phyloP scores from a whole-genome alignment of 2,329 filamentous ascomycete genomes.

The Pseudopithomyces maydicus region DNA sequence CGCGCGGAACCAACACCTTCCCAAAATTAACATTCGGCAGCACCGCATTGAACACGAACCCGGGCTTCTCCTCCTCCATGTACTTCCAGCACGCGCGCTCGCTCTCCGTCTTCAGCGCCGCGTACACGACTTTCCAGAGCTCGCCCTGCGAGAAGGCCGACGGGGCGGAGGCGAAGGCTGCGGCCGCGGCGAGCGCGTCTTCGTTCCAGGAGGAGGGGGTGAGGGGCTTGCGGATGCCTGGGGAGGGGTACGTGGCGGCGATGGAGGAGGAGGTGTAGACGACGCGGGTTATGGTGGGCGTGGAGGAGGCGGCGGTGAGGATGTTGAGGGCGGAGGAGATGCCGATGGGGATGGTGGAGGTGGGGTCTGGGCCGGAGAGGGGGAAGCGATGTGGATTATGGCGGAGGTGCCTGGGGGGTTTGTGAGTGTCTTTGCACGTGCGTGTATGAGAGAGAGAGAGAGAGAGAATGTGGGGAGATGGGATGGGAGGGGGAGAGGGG shows the following conservation, averaged over 20 bases:
- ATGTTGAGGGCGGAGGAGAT: constrained; percentile 45
- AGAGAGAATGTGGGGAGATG: too few relatives aligned
- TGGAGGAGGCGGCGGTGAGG: constrained; percentile 48
- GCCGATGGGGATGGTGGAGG: constrained; percentile 50
- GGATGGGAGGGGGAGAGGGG: not conserved
- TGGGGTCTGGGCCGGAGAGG: constrained; percentile 44
- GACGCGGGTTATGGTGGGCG: constrained; percentile 49
- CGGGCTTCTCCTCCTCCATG: constrained; percentile 49
- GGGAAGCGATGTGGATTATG: constrained; percentile 54
- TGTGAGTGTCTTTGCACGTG: not conserved
- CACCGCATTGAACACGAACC: constrained; percentile 51
- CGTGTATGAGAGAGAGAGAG: not conserved
- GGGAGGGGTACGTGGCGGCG: constrained; percentile 41
- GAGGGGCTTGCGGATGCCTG: constrained; percentile 38
- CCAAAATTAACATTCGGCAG: constrained; percentile 45
- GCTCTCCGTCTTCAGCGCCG: constrained; percentile 53
- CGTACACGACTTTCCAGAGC: constrained; percentile 46
- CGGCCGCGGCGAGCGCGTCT: constrained; percentile 41
- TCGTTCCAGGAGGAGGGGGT: constrained; percentile 46
- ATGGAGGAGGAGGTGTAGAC: constrained; percentile 52
- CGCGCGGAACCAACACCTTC: constrained; percentile 38
- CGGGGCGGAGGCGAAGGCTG: constrained; percentile 26
- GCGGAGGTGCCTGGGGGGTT: constrained; percentile 36
- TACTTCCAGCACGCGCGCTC: constrained; percentile 56
- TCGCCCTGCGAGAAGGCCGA: constrained; percentile 18